phyloP scores from a whole-genome alignment of 1,284 basidiomycete species.

The Phylloboletellus chloephorus region DNA sequence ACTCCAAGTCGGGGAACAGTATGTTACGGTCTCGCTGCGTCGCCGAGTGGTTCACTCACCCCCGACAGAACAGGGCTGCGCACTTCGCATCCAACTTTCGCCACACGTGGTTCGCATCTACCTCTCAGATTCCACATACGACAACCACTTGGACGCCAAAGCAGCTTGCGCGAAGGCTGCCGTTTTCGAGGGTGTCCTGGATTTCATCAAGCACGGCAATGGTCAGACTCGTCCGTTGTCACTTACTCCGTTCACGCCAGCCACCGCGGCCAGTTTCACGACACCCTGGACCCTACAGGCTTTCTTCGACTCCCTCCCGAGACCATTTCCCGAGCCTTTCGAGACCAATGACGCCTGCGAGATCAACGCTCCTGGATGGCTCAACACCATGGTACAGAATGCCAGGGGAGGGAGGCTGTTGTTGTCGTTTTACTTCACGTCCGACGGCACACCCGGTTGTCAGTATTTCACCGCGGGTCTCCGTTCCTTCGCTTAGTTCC shows the following conservation, averaged over 20 bases:
- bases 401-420: constrained; percentile 44
- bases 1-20: constrained; percentile 44
- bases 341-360: constrained; percentile 40
- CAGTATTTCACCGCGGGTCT: constrained; percentile 20
- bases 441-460: constrained; percentile 39
- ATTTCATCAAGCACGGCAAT: constrained; percentile 52
- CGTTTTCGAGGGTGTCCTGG: constrained; percentile 44
- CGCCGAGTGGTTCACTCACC: constrained; percentile 3
- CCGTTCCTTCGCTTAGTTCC: constrained; percentile 6
- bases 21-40: constrained; percentile 19
- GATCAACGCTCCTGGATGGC: constrained; percentile 49
- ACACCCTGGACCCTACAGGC: constrained; percentile 41
- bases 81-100: constrained; percentile 49
- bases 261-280: not conserved
- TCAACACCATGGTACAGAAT: constrained; percentile 49
- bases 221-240: constrained; percentile 36
- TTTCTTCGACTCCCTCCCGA: constrained; percentile 55
- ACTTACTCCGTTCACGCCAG: constrained; percentile 3
- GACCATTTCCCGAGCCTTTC: constrained; percentile 50
- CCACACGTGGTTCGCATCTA: constrained; percentile 43
- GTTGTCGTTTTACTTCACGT: constrained; percentile 43
- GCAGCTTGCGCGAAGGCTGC: constrained; percentile 48
- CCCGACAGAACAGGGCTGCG: constrained; percentile 47
- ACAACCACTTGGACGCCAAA: constrained; percentile 42
- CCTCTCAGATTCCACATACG: constrained; percentile 42